Evolutionary conservation across 2,329 filamentous ascomycete genomes (phyloP), one percentile per base, ranked within the genome.

Genomic region (Metarhizium brunneum): DNA sequence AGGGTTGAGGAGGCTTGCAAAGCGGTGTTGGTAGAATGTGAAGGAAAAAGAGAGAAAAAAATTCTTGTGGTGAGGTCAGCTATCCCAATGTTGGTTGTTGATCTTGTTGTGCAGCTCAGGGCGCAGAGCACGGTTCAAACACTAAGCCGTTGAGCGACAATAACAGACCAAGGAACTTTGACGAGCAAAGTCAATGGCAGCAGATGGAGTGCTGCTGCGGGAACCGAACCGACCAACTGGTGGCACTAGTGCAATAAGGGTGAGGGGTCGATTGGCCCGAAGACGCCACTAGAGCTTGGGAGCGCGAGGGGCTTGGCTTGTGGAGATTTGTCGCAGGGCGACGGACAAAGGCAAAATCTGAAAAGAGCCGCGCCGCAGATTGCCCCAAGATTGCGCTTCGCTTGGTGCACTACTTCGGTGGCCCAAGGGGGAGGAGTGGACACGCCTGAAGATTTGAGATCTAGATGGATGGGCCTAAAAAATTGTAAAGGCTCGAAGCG

Each of bases 241-340:
- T 51, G 52, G 47, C 48, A 55, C 51, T 25, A 25, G 25, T 57
- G 58, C 54, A 57, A 59, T 8, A 3, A 53, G 55, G 45, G 59
- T 50, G 59, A 58, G 53, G 56, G 52, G 56, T 56, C 50, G 56
- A 56, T 59, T 60, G 56, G 57, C 53, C 38, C 25, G 25, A 52
- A 30, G 55, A 53, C 38, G 45, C 29, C 52, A 57, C 47, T 40
- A 40, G 11, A 40, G 5, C 38, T 11, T 16, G 40, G 52, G 52
- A 54, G 56, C 58, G 50, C 38, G 53, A 58, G 50, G 52, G 55
- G 54, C 51, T 50, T 18, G 54, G 13, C 52, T 48, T 47, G 54
- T 42, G 42, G 32, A 49, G 8, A n/a, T 10, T 11, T 29, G 38
- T 50, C 45, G 42, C 16, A 54, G 45, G 43, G 50, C 38, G 30